A percentile compares a stretch with the other conserved stretches of the same genome.
phyloP scores from a whole-genome alignment of 805 yeast species.

The Vanderwaltozyma verrucispora region DNA sequence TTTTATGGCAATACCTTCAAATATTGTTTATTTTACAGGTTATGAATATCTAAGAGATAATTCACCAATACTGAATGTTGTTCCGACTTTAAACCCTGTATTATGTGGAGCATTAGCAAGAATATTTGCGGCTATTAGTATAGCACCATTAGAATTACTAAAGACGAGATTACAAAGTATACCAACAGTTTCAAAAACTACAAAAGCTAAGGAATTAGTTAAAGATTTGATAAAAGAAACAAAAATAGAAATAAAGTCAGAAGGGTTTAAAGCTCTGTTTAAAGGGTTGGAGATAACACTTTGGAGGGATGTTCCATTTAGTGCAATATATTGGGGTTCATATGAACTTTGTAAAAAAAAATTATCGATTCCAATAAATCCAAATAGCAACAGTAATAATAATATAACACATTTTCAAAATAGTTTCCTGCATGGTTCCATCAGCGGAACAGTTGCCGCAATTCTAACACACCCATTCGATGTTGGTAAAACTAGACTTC shows the following conservation, averaged over 20 bases:
- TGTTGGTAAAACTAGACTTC: conserved; percentile 91
- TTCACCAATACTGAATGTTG: conserved; percentile 40
- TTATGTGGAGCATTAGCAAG: conserved; percentile 82
- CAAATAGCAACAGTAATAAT: conserved; percentile 7
- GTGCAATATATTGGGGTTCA: conserved; percentile 88
- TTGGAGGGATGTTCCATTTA: conserved; percentile 96
- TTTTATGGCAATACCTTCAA: conserved; percentile 85
- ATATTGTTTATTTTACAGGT: conserved; percentile 88
- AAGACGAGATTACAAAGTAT: conserved; percentile 89
- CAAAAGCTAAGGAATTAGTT: conserved; percentile 26
- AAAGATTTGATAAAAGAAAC: conserved; percentile 45
- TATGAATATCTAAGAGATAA: conserved; percentile 76
- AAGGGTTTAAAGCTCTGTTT: conserved; percentile 61
- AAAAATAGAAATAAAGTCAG: conserved; percentile 35
- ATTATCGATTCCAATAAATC: background rate
- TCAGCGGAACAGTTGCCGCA: conserved; percentile 81
- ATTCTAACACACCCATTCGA: conserved; percentile 88
- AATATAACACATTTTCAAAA: conserved; percentile 37
- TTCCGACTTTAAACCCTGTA: conserved; percentile 52
- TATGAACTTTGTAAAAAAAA: conserved; percentile 47
- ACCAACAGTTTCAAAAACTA: conserved; percentile 36
- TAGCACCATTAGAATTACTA: conserved; percentile 80
- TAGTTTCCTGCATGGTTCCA: conserved; percentile 71
- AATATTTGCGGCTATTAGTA: conserved; percentile 67
- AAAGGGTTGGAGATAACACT: conserved; percentile 79